Conservation (phyloP, 2,329 filamentous ascomycete species). For the Sphaerulina musiva region DNA sequence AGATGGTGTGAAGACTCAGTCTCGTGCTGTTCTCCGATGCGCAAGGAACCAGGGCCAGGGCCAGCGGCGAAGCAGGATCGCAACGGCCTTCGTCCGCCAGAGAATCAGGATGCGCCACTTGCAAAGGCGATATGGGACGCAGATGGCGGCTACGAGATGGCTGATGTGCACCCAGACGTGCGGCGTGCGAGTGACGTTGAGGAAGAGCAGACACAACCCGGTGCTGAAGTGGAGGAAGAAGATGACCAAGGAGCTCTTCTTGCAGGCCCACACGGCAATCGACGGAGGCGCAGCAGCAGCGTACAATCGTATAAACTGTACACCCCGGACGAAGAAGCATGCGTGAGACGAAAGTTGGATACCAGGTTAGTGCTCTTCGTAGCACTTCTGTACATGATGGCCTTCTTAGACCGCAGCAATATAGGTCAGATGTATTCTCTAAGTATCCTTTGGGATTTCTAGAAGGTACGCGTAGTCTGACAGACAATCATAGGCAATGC, state of each 20-base stretch:
- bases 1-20: background rate
- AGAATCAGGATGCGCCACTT: background rate
- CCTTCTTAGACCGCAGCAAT: constrained; percentile 83
- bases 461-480: background rate
- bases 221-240: constrained; percentile 23
- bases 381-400: constrained; percentile 73
- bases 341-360: constrained; percentile 59
- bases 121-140: background rate
- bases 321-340: constrained; percentile 58
- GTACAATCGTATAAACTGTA: constrained; percentile 48
- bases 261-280: constrained; percentile 18
- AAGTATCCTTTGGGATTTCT: constrained; percentile 7
- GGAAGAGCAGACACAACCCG: background rate
- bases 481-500: constrained; percentile 46
- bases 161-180: constrained; percentile 13
- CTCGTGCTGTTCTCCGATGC: constrained; percentile 2
- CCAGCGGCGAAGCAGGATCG: background rate
- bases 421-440: constrained; percentile 18
- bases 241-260: constrained; percentile 19
- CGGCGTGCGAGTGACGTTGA: constrained; percentile 18
- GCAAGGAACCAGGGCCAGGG: background rate
- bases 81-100: background rate
- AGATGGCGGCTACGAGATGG: constrained; percentile 24
- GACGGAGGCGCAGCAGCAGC: constrained; percentile 18
- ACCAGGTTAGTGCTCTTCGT: constrained; percentile 71